These are phyloP conservation scores for Centaurea solstitialis DNA, from an alignment of 129 eudicot species.

Conservation along the genomic window DNA sequence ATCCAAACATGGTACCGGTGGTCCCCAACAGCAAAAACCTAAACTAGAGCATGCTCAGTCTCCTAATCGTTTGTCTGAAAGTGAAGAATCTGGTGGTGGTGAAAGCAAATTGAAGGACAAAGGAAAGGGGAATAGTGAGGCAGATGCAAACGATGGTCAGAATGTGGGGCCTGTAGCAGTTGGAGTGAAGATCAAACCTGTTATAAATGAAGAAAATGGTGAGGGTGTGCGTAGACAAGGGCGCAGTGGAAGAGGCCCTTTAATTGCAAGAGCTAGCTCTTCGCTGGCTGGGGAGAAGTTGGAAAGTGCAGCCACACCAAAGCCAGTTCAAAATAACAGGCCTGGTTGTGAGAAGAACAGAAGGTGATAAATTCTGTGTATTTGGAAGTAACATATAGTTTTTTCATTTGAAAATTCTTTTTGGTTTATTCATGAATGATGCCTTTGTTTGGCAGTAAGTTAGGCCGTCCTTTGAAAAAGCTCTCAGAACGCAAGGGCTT, in stretches of 20 bases:
- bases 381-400: background rate
- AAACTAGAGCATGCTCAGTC: conserved; percentile 64
- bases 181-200: conserved; percentile 58
- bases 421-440: conserved; percentile 6
- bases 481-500: conserved; percentile 76
- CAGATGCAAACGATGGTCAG: conserved; percentile 37
- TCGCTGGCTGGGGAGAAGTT: conserved; percentile 57
- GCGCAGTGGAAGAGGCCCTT: conserved; percentile 79
- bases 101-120: conserved; percentile 57
- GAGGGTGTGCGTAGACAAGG: conserved; percentile 84
- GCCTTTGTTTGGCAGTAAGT: conserved; percentile 53
- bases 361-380: conserved; percentile 46
- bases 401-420: conserved; percentile 13
- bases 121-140: conserved; percentile 32
- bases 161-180: conserved; percentile 44
- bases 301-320: conserved; percentile 48
- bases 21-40: conserved; percentile 48
- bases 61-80: conserved; percentile 74
- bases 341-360: conserved; percentile 79
- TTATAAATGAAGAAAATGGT: conserved; percentile 52
- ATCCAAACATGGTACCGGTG: conserved; percentile 40
- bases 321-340: conserved; percentile 61
- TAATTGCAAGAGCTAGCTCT: conserved; percentile 59
- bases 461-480: conserved; percentile 83
- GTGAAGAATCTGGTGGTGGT: conserved; percentile 81